Percentiles rank a stretch among this genome's conserved stretches.
phyloP scores from a whole-genome alignment of 495 filamentous ascomycete genomes.

The Penicillium macrosclerotiorum region DNA sequence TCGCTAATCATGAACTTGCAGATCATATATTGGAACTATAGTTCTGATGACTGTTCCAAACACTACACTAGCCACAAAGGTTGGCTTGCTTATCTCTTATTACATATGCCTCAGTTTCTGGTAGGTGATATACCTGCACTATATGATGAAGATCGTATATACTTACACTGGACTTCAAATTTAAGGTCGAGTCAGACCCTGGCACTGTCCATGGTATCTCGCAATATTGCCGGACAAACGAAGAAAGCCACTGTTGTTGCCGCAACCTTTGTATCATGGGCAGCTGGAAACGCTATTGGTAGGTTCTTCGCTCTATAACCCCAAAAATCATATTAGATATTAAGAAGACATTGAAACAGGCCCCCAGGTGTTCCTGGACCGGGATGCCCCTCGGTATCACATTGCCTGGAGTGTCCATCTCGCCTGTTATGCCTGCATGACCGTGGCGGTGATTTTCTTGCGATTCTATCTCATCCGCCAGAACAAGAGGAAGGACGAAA shows the following conservation, averaged over 20 bases:
- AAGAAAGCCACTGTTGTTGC: conserved; percentile 58
- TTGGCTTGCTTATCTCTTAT: conserved; percentile 60
- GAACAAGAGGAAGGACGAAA: conserved; percentile 41
- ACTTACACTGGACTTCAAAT: no score
- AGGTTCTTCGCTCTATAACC: neutral
- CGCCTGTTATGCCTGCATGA: conserved; percentile 40
- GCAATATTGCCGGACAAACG: conserved; percentile 68
- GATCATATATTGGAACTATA: conserved; percentile 58
- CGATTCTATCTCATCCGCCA: conserved; percentile 35
- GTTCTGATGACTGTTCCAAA: conserved; percentile 63
- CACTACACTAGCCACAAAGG: conserved; percentile 41
- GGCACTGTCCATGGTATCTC: conserved; percentile 56
- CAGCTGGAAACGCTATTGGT: conserved; percentile 44
- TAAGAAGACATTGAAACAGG: no score
- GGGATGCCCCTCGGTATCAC: conserved; percentile 38
- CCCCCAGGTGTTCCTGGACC: conserved; percentile 47
- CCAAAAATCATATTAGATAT: neutral
- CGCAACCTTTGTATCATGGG: conserved; percentile 43
- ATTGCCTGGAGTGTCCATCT: conserved; percentile 44
- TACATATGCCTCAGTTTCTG: conserved; percentile 59
- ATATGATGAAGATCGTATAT: no score
- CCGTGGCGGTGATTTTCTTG: conserved; percentile 32
- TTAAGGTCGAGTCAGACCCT: conserved; percentile 60
- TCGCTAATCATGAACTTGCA: conserved; percentile 5
- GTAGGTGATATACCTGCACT: no score